Evolutionary conservation across 352 stramenopile genomes (phyloP).

Genomic region (Phytopythium boreale): DNA sequence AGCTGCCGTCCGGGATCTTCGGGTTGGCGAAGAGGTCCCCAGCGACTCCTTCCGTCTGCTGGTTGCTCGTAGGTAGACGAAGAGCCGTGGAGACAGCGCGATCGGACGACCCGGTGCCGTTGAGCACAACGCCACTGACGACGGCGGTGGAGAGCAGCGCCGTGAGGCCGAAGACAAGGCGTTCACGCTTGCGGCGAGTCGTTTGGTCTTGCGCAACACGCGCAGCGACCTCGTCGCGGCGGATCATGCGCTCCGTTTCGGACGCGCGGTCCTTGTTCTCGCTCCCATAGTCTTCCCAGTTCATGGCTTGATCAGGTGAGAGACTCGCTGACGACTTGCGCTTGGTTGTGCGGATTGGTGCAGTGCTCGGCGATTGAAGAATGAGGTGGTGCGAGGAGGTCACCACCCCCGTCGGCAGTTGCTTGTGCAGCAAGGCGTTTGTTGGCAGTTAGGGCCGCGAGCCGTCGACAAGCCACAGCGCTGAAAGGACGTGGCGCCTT

Average conservation of each 20-base stretch:
- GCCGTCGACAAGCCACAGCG: too few species aligned
- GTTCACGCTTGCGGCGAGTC: slow-evolving; percentile 11
- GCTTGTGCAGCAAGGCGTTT: not conserved
- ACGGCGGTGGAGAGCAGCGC: slow-evolving; percentile 12
- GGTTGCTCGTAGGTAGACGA: not conserved
- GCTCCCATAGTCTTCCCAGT: slow-evolving; percentile 16
- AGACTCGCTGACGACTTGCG: not conserved
- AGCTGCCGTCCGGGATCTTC: not conserved
- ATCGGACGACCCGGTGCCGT: not conserved
- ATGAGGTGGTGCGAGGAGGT: not conserved
- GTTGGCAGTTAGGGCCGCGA: not conserved
- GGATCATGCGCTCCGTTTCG: slow-evolving; percentile 11
- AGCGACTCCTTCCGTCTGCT: not conserved
- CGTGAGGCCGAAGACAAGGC: slow-evolving; percentile 11
- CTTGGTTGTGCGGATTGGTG: not conserved
- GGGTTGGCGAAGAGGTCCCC: not conserved
- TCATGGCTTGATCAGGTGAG: slow-evolving; percentile 6
- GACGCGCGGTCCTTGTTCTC: slow-evolving; percentile 7
- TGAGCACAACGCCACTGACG: slow-evolving; percentile 10
- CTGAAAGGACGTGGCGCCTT: not conserved
- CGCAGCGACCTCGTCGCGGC: not conserved
- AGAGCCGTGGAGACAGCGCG: not conserved
- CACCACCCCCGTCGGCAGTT: not conserved
- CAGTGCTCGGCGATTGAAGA: not conserved
- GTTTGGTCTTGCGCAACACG: slow-evolving; percentile 1